A percentile compares a stretch with the other conserved stretches of the same genome.
Evolutionary conservation across 2,329 filamentous ascomycete species (phyloP).

Genomic region (Colletotrichum tropicale): DNA sequence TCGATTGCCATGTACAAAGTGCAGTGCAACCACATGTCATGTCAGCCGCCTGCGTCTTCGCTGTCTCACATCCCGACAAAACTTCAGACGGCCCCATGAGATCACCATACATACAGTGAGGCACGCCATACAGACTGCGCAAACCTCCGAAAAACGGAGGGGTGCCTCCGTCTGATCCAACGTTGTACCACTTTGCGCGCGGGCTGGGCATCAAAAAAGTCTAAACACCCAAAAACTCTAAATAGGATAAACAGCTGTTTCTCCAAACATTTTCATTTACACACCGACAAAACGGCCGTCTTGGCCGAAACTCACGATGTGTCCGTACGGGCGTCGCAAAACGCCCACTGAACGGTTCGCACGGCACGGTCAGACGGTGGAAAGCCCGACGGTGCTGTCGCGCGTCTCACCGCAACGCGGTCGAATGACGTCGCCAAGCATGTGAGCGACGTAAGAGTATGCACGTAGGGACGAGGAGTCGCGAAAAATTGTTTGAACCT

Average conservation of each 20-base stretch:
- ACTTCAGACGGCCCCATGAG: neutral
- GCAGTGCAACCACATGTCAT: neutral
- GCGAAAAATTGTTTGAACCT: neutral
- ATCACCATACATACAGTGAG: neutral
- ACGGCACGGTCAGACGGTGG: neutral
- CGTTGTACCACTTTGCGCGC: neutral
- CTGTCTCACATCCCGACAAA: neutral
- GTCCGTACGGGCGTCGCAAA: neutral
- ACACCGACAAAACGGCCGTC: neutral
- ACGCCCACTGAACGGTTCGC: neutral
- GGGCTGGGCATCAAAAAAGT: neutral
- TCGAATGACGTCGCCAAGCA: neutral
- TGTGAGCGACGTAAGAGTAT: neutral
- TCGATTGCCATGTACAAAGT: neutral
- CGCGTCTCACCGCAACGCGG: neutral
- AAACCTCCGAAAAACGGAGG: neutral
- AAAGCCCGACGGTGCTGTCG: neutral
- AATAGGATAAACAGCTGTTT: neutral
- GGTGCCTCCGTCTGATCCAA: neutral
- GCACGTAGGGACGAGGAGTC: neutral
- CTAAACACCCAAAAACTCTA: neutral
- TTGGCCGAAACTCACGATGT: constrained; percentile 1
- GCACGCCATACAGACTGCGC: neutral
- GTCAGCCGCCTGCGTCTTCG: neutral
- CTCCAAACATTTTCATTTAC: neutral